Evolutionary conservation across 2,329 filamentous ascomycete species (phyloP).

Genomic region (Ophiosphaerella herpotricha): DNA sequence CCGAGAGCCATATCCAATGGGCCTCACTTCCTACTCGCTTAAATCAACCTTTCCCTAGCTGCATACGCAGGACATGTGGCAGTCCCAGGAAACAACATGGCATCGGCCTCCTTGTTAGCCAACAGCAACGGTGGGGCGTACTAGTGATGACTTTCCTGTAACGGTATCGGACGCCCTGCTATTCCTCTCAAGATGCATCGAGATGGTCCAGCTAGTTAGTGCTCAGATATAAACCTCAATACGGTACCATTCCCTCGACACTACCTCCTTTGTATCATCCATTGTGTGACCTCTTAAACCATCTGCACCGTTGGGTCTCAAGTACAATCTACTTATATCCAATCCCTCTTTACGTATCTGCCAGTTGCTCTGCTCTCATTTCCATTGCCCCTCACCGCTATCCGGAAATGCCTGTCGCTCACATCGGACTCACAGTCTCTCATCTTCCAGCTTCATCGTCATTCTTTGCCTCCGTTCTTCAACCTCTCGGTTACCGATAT

Average conservation of each 20-base stretch:
- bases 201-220: slow-evolving; percentile 27
- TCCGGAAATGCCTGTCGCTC: slow-evolving; percentile 62
- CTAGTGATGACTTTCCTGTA: slow-evolving; percentile 38
- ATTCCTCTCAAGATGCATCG: slow-evolving; percentile 29
- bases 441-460: slow-evolving; percentile 79
- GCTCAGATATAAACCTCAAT: slow-evolving; percentile 40
- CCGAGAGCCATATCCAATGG: slow-evolving; percentile 37
- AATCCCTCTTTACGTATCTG: slow-evolving; percentile 3
- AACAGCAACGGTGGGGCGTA: slow-evolving; percentile 42
- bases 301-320: slow-evolving; percentile 14
- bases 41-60: slow-evolving; percentile 39
- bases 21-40: slow-evolving; percentile 30
- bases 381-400: slow-evolving; percentile 19
- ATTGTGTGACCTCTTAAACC: slow-evolving; percentile 12
- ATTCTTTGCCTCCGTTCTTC: slow-evolving; percentile 79
- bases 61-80: slow-evolving; percentile 48
- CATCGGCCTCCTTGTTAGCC: slow-evolving; percentile 42
- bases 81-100: slow-evolving; percentile 39
- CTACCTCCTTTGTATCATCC: slow-evolving; percentile 11
- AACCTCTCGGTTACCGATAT: slow-evolving; percentile 77
- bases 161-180: slow-evolving; percentile 37
- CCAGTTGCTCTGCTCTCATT: slow-evolving; percentile 8
- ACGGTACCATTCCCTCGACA: slow-evolving; percentile 25
- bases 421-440: slow-evolving; percentile 70
- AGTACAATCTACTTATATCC: slow-evolving; percentile 7